Conservation (phyloP, 371 early-diverging fungal genomes). For the Mortierella sp. region DNA sequence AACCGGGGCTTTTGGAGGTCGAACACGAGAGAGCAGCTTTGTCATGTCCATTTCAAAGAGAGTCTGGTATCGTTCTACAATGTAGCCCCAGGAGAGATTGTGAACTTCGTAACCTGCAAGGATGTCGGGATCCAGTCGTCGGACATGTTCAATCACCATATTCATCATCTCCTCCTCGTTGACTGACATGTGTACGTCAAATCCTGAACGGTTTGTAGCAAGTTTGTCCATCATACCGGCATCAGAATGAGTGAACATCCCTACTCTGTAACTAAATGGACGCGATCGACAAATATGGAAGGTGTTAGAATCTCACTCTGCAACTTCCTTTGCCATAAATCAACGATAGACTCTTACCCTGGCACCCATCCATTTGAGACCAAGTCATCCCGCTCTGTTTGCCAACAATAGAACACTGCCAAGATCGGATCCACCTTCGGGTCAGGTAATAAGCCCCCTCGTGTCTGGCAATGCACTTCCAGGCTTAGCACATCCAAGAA, state of each 20-base stretch:
- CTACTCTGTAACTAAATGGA: slow-evolving; percentile 35
- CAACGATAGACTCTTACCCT: slow-evolving; percentile 26
- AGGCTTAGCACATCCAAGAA: slow-evolving; percentile 55
- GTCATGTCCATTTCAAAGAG: slow-evolving; percentile 34
- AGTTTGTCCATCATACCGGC: slow-evolving; percentile 30
- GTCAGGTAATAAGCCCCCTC: slow-evolving; percentile 41
- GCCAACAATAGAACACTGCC: slow-evolving; percentile 50
- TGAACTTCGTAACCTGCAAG: slow-evolving; percentile 89
- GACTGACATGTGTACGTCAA: slow-evolving; percentile 19
- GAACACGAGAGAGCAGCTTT: slow-evolving; percentile 37
- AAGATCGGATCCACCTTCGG: slow-evolving; percentile 52
- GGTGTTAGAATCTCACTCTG: neutral
- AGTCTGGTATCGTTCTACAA: slow-evolving; percentile 69
- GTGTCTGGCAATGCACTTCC: slow-evolving; percentile 52
- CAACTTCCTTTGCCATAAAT: too few relatives aligned
- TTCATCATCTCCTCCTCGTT: slow-evolving; percentile 67
- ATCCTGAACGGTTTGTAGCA: slow-evolving; percentile 16
- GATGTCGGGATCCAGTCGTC: slow-evolving; percentile 85
- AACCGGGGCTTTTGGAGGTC: slow-evolving; percentile 31
- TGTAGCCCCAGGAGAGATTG: slow-evolving; percentile 87
- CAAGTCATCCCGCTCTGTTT: slow-evolving; percentile 32
- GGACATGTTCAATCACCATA: slow-evolving; percentile 60
- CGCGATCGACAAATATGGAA: neutral
- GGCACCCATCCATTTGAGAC: slow-evolving; percentile 51
- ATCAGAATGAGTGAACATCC: slow-evolving; percentile 28